phyloP scores from a whole-genome alignment of 2,329 filamentous ascomycete genomes.

The Beauveria sp. region DNA sequence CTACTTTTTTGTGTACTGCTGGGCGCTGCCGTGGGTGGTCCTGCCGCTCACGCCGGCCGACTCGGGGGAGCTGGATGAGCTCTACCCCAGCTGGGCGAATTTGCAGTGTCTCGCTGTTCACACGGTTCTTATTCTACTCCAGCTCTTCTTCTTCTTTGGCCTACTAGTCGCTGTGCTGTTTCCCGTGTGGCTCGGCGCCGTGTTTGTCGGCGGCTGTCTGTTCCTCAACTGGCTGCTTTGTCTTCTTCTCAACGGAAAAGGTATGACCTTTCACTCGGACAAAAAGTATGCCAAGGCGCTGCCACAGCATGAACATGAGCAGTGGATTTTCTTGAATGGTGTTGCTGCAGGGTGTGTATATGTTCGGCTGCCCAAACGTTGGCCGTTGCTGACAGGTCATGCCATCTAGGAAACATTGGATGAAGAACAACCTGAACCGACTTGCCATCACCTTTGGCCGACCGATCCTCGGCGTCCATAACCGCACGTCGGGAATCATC shows the following conservation, averaged over 20 bases:
- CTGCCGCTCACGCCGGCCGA: constrained; percentile 46
- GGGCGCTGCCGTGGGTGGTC: constrained; percentile 54
- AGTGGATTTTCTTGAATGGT: constrained; percentile 77
- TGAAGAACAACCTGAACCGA: constrained; percentile 63
- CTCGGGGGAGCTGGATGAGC: constrained; percentile 53
- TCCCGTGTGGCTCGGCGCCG: constrained; percentile 40
- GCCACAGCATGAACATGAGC: constrained; percentile 51
- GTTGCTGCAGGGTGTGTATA: constrained; percentile 51
- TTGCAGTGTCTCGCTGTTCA: constrained; percentile 51
- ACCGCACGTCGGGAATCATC: constrained; percentile 64
- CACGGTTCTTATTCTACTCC: constrained; percentile 48
- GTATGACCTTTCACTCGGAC: constrained; percentile 43
- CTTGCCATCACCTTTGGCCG: constrained; percentile 66
- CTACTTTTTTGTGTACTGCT: constrained; percentile 46
- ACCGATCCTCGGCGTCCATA: constrained; percentile 66
- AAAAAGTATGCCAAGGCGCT: constrained; percentile 41
- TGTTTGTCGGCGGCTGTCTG: constrained; percentile 36
- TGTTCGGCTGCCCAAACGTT: not conserved
- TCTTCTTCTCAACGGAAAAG: constrained; percentile 40
- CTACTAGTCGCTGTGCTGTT: constrained; percentile 44
- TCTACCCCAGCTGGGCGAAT: constrained; percentile 52
- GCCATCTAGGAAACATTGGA: constrained; percentile 49
- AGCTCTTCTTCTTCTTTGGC: constrained; percentile 51
- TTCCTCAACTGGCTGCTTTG: constrained; percentile 45
- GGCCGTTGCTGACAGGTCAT: constrained; percentile 11